Evolutionary conservation across 2,329 filamentous ascomycete species (phyloP), one percentile per base, ranked within the genome.

Genomic region (Pseudomassariella vexata): DNA sequence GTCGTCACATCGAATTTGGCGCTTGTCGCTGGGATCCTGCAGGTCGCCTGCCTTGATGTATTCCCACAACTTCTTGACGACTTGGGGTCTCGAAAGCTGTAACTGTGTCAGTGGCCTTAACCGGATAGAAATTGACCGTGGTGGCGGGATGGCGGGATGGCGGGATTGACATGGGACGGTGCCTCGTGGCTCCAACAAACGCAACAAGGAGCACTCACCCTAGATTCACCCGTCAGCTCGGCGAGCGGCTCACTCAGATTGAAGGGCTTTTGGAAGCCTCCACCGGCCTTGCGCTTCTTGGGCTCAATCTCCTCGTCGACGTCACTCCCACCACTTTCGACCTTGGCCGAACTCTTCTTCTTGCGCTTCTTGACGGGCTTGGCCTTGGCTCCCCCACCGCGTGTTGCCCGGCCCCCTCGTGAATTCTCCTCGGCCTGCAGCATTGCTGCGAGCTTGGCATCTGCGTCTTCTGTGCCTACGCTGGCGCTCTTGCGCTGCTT

Each of bases 41-140:
- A 98, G 77, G 24, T 88, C 75, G 45, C 89, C 80, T 38, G 70
- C 77, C 51, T 94, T 94, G 63, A 98, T 94, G 53, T 98, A 88
- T 39, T 83, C 81, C 92, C 92, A 98, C 33, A 98, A 80, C 56
- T 85, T 85, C 68, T 96, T 96, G 48, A 98, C 92, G 0, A 90
- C 90, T 57, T 96, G 88, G 0, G 92, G 90, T 24, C 92, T 83
- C 11, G 92, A 94, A 15, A 98, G 75, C 79, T 95, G 52, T 28
- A 12, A 28, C 12, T 10, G 10, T 1, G 26, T 11, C 14, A 3
- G 34, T n/a, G n/a, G n/a, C n/a, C n/a, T 58, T 40, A 56, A 53
- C 32, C 33, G 15, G 15, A 5, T 25, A 24, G 19, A 37, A 18
- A 35, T 27, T 10, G 5, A 30, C 18, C 17, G 6, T 22, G 6